Base-by-base conservation (phyloP, 352 stramenopile genomes). In the Globisporangium camurandrum region DNA sequence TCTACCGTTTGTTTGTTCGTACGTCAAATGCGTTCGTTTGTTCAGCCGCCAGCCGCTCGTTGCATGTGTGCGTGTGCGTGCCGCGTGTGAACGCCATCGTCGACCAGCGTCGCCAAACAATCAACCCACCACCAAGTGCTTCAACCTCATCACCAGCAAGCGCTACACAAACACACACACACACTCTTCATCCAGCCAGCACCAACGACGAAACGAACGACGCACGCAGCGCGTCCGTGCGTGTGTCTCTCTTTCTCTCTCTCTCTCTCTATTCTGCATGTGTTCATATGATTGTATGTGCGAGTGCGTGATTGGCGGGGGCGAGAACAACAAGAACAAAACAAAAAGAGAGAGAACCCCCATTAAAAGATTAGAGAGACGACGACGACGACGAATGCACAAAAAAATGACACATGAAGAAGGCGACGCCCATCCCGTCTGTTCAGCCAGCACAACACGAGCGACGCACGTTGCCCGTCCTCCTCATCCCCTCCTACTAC, bases 281-380 rank as follows among this genome's bases (percentile, higher is more conserved):
- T 51, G 3, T 50, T 39, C 27, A 26, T 44, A 34, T 49, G 44
- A 5, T 10, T 54, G 48, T 30, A 14, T 39, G 33, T 38, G 30
- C 27, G 20, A 50, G n/a, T 59, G 46, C 22, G n/a, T 56, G 20
- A 53, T n/a, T 53, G 46, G 40, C n/a, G n/a, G n/a, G n/a, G n/a
- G 37, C 39, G 36, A 1, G 37, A 47, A 37, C 17, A 27, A 38
- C 26, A 27, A 19, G 36, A 41, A 11, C 19, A 17, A 41, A n/a
- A 24, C 16, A 41, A 22, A 40, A 22, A 44, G 51, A 41, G 62
- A 41, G 62, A 53, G 28, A 49, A 58, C 33, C 43, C 36, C 40
- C 58, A 50, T 49, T 46, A 64, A 44, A 64, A 46, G 39, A 43
- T 59, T 51, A 64, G 34, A 66, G 48, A 54, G n/a, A 39, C 55